Evolutionary conservation across 257 asterid species (phyloP).

Genomic region (Solanum paucissectum): DNA sequence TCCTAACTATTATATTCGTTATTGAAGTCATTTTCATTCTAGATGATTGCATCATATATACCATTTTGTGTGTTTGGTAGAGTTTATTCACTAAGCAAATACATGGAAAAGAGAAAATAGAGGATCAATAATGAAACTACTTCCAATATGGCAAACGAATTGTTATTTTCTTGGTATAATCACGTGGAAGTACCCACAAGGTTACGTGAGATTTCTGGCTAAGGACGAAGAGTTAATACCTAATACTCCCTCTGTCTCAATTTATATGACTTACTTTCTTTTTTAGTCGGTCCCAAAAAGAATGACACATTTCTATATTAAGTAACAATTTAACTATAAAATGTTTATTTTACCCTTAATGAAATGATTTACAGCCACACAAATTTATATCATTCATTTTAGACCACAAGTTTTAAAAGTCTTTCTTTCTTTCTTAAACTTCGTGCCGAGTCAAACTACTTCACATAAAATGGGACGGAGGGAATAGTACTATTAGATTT

Average conservation of each 20-base stretch:
- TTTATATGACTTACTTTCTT: too few species aligned
- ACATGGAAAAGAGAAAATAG: not conserved
- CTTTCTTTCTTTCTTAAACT: too few species aligned
- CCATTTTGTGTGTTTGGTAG: not conserved
- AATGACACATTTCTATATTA: too few species aligned
- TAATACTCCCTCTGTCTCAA: not conserved
- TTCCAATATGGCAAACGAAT: not conserved
- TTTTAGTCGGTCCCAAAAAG: too few species aligned
- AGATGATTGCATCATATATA: not conserved
- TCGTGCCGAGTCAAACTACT: too few species aligned
- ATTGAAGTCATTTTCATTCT: not conserved
- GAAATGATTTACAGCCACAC: too few species aligned
- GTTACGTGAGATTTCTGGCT: not conserved
- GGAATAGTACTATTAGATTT: not conserved
- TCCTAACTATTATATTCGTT: not conserved
- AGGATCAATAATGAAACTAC: not conserved
- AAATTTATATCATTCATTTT: too few species aligned
- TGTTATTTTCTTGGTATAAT: not conserved
- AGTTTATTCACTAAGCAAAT: not conserved
- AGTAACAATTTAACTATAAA: too few species aligned
- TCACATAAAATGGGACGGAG: too few species aligned
- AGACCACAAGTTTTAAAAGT: too few species aligned
- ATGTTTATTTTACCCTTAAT: too few species aligned
- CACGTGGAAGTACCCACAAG: not conserved
- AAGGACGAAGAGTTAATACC: not conserved